phyloP scores from a whole-genome alignment of 768 basidiomycete genomes.

The Lactarius tabidus region DNA sequence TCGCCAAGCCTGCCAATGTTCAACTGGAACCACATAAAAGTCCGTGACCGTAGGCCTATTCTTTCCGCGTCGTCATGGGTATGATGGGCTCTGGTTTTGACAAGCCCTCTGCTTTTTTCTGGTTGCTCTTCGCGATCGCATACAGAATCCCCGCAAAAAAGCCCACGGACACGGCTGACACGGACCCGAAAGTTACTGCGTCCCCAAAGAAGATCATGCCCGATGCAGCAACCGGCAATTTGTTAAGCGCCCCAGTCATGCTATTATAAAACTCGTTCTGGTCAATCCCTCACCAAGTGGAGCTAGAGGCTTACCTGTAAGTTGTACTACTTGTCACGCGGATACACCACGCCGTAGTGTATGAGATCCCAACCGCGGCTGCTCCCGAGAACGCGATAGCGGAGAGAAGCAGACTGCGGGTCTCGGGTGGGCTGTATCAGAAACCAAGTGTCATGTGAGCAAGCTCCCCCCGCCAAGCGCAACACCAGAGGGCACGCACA shows the following conservation, averaged over 20 bases:
- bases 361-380: conserved; percentile 95
- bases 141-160: conserved; percentile 92
- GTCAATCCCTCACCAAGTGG: conserved; percentile 3
- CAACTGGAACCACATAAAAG: conserved; percentile 1
- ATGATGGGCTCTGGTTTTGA: conserved; percentile 50
- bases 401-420: conserved; percentile 70
- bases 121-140: conserved; percentile 91
- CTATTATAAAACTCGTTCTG: conserved; percentile 34
- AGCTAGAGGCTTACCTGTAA: conserved; percentile 65
- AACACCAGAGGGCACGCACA: conserved; percentile 52
- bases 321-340: conserved; percentile 95
- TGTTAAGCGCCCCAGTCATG: conserved; percentile 97
- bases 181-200: conserved; percentile 78
- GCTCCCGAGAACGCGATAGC: conserved; percentile 97
- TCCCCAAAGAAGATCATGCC: conserved; percentile 98
- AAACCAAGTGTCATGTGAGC: not conserved
- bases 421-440: conserved; percentile 67
- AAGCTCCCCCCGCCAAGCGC: not conserved
- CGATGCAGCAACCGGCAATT: conserved; percentile 97
- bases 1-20: not conserved
- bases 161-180: conserved; percentile 81
- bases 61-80: conserved; percentile 55
- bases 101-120: conserved; percentile 69
- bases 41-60: conserved; percentile 11
- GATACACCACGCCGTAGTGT: conserved; percentile 98